Conservation (phyloP, 163 green algal genomes). For the Scenedesmus sp. region DNA sequence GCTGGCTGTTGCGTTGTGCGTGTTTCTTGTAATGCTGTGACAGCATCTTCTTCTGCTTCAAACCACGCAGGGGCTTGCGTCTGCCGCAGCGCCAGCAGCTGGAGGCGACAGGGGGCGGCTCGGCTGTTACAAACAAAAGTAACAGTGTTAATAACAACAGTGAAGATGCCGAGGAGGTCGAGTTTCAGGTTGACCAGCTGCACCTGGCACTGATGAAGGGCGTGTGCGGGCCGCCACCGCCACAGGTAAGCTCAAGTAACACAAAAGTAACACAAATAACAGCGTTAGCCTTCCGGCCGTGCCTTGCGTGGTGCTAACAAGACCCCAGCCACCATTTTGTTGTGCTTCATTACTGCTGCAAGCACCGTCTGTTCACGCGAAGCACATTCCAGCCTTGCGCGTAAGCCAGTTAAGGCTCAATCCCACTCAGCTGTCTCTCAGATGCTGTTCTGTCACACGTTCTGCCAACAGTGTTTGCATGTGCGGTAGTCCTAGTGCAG, state of each 20-base stretch:
- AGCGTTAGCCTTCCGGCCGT: no score
- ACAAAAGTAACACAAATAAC: no score
- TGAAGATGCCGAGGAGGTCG: background rate
- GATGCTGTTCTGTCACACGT: no score
- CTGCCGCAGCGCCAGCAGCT: background rate
- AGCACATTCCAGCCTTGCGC: no score
- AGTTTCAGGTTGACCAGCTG: constrained; percentile 24
- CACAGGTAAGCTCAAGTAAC: background rate
- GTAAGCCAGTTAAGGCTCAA: no score
- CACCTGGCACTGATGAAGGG: constrained; percentile 19
- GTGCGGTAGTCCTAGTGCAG: no score
- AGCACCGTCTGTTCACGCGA: no score
- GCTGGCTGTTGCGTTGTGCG: background rate
- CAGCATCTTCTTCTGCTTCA: background rate
- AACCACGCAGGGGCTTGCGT: constrained; percentile 4
- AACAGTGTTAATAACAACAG: background rate
- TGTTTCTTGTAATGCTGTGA: background rate
- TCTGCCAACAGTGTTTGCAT: no score
- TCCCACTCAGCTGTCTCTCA: no score
- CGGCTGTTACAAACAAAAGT: background rate
- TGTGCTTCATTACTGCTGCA: no score
- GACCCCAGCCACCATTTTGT: no score
- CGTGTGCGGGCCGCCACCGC: constrained; percentile 9
- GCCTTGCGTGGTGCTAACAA: no score
- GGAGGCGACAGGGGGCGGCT: background rate